Evolutionary conservation across 164 flowering plant genomes (phyloP), one percentile per base, ranked within the genome.

Genomic region (Litsea cubeba): DNA sequence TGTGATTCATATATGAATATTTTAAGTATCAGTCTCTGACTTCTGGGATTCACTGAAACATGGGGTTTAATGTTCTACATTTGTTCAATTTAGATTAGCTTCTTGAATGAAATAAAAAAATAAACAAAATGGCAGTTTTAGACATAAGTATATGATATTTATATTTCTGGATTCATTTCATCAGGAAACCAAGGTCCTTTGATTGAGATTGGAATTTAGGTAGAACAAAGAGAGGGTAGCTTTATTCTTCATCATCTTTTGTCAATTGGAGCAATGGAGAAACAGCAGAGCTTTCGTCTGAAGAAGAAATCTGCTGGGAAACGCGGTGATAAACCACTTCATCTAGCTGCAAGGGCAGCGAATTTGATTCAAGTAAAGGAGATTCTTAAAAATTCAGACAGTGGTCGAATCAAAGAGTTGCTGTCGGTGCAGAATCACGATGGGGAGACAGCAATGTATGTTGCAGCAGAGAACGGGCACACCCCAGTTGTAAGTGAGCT

Each of bases 401-500:
- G 3, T 20, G 22, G 32, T 24, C 80, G 71, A 26, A 50, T 81
- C 26, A 86, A 79, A 75, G 82, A 75, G 26, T 74, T 89, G 80
- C 66, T 95, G 35, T 76, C 88, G 2, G 85, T 77, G 77, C 88
- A 83, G 71, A 95, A 95, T 70, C 87, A 70, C 50, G 87, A 87
- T 54, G 98, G 95, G 14, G 99, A 91, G 77, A 93, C 96, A 18
- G 81, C 92, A 22, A 79, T 93, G 5, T 95, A 89, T 74, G 88
- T 74, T 30, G 94, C 99, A 3, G 90, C 99, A 0, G 99, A 93
- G 74, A 88, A 85, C 76, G 98, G 97, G 65, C 89, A 91, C 68
- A 80, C 81, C 3, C 12, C 28, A 1, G 83, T 90, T 22, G 94
- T 90, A 54, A 76, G 58, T 3, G 92, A 90, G 84, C 77, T 95